Evolutionary conservation across 2,329 filamentous ascomycete genomes (phyloP).

Genomic region (Calonectria pteridis): DNA sequence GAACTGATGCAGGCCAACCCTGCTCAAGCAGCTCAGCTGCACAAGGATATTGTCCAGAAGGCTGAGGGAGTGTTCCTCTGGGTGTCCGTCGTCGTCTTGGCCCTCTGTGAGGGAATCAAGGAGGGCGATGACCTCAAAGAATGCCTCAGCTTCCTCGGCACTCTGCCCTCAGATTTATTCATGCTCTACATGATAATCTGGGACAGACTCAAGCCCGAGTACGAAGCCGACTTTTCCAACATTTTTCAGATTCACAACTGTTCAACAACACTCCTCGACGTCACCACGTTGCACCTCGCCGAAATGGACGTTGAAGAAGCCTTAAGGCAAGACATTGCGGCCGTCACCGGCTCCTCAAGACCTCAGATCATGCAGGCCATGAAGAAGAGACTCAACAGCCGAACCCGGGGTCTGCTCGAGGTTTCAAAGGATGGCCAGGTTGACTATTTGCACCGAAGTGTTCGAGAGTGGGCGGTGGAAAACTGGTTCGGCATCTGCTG

Average conservation of each 20-base stretch:
- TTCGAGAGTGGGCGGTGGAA: background rate
- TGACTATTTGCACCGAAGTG: background rate
- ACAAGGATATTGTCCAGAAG: background rate
- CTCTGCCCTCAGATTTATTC: background rate
- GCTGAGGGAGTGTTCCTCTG: slow-evolving; percentile 9
- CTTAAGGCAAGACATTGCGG: background rate
- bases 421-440: background rate
- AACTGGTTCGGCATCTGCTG: background rate
- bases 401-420: background rate
- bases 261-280: background rate
- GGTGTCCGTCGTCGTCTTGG: background rate
- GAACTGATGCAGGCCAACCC: background rate
- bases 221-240: background rate
- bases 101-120: background rate
- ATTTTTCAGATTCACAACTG: background rate
- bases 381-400: background rate
- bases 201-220: background rate
- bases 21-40: background rate
- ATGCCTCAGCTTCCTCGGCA: background rate
- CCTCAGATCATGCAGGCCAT: background rate
- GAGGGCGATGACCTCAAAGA: slow-evolving; percentile 1
- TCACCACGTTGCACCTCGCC: background rate
- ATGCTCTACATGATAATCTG: background rate
- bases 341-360: background rate
- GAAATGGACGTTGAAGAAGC: background rate